A percentile compares a stretch with the other conserved stretches of the same genome.
Conservation (phyloP, 352 stramenopile genomes). For the Thraustochytrium sp. region DNA sequence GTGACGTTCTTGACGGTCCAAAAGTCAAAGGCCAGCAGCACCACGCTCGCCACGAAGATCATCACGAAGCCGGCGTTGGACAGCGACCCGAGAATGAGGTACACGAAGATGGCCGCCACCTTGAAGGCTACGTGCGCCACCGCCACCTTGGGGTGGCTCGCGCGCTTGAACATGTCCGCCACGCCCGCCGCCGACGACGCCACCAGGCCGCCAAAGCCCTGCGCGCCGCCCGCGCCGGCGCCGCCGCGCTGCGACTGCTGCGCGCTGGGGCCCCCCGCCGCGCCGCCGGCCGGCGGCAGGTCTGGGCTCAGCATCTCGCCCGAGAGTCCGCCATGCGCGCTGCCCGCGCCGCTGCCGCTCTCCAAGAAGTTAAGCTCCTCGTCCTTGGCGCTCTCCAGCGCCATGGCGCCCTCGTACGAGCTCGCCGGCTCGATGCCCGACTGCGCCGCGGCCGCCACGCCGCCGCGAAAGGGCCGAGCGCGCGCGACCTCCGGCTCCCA, state of each 20-base stretch:
- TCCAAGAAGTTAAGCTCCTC: constrained; percentile 10
- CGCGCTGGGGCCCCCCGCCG: no score
- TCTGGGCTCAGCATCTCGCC: no score
- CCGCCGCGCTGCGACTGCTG: no score
- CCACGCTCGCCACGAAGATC: constrained; percentile 91
- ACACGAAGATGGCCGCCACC: constrained; percentile 78
- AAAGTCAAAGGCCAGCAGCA: constrained; percentile 93
- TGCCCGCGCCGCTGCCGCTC: not conserved
- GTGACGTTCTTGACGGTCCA: constrained; percentile 92
- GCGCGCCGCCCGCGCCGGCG: not conserved
- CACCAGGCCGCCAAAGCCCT: not conserved
- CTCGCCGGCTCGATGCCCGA: not conserved
- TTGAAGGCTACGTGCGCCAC: constrained; percentile 97
- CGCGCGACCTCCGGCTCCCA: no score
- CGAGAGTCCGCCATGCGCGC: no score
- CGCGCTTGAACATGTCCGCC: constrained; percentile 13
- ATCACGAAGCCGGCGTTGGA: constrained; percentile 88
- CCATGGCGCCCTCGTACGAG: not conserved
- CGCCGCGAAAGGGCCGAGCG: no score
- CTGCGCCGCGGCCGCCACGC: not conserved
- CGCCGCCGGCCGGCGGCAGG: no score
- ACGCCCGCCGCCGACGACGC: not conserved
- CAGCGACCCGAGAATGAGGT: constrained; percentile 76
- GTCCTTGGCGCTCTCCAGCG: not conserved
- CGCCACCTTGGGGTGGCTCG: constrained; percentile 83